Conservation (phyloP, 2,329 filamentous ascomycete genomes). For the Nannizziopsis barbatae region DNA sequence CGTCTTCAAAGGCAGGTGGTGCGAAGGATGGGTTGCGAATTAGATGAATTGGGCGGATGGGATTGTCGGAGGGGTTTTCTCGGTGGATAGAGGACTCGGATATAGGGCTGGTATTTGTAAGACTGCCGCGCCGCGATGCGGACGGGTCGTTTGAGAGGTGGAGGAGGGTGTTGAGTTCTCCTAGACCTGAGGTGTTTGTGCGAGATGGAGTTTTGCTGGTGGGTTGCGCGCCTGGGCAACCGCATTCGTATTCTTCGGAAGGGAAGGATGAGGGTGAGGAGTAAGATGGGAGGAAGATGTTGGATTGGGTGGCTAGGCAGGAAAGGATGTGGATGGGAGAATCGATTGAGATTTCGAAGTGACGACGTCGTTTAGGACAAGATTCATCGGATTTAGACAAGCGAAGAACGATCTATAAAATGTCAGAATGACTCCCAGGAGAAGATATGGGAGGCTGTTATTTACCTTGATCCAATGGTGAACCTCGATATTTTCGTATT, state of each 20-base stretch:
- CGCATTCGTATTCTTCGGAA: conserved; percentile 51
- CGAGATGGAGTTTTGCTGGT: conserved; percentile 23
- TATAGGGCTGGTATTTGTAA: too few relatives aligned
- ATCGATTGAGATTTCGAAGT: conserved; percentile 94
- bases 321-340: conserved; percentile 89
- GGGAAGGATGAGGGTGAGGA: conserved; percentile 41
- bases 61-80: conserved; percentile 35
- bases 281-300: conserved; percentile 76
- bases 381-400: conserved; percentile 72
- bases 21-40: conserved; percentile 75
- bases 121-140: not conserved
- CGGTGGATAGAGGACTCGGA: conserved; percentile 33
- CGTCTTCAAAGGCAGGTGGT: conserved; percentile 75
- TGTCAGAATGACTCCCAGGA: conserved; percentile 13
- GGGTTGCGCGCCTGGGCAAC: conserved; percentile 54
- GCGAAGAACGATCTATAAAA: conserved; percentile 69
- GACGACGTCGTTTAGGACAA: conserved; percentile 66
- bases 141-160: conserved; percentile 12
- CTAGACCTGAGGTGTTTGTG: conserved; percentile 20
- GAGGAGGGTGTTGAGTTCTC: conserved; percentile 19
- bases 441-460: conserved; percentile 4
- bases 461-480: conserved; percentile 92
- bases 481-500: conserved; percentile 86
- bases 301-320: conserved; percentile 83
- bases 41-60: conserved; percentile 66